Evolutionary conservation across 2,329 filamentous ascomycete species (phyloP).

Genomic region (Diaporthe sp.): DNA sequence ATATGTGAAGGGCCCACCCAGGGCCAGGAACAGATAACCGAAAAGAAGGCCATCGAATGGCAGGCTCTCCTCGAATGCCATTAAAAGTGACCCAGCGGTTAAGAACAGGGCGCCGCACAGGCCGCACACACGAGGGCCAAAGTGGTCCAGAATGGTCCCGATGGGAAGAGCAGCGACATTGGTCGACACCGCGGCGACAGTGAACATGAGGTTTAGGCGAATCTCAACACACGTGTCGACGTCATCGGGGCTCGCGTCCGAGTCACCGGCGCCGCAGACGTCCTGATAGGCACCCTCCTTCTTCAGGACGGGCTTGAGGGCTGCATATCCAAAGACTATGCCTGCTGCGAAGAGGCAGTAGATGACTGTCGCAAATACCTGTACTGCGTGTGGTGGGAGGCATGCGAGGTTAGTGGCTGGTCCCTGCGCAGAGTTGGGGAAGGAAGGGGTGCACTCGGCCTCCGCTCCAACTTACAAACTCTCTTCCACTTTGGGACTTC

Average conservation of each 20-base stretch:
- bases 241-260: conserved; percentile 42
- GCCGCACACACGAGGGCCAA: conserved; percentile 82
- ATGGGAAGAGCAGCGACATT: conserved; percentile 90
- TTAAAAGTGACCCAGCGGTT: conserved; percentile 76
- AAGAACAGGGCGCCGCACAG: conserved; percentile 79
- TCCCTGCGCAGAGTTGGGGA: not conserved
- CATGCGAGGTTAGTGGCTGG: conserved; percentile 17
- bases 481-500: conserved; percentile 69
- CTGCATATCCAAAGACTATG: conserved; percentile 86
- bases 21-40: conserved; percentile 81
- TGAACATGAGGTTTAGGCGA: conserved; percentile 91
- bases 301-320: conserved; percentile 85
- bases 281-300: conserved; percentile 78
- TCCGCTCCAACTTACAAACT: conserved; percentile 56
- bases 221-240: conserved; percentile 66
- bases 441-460: not conserved
- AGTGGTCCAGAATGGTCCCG: conserved; percentile 86
- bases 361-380: conserved; percentile 54
- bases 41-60: conserved; percentile 81
- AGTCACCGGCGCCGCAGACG: conserved; percentile 61
- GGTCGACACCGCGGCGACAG: conserved; percentile 86
- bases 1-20: conserved; percentile 86
- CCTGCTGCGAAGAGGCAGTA: conserved; percentile 76
- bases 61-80: conserved; percentile 75
- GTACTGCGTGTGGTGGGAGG: conserved; percentile 47